A percentile compares a stretch with the other conserved stretches of the same genome.
Conservation (phyloP, 768 basidiomycete species). For the Strobilomyces dryophilus region DNA sequence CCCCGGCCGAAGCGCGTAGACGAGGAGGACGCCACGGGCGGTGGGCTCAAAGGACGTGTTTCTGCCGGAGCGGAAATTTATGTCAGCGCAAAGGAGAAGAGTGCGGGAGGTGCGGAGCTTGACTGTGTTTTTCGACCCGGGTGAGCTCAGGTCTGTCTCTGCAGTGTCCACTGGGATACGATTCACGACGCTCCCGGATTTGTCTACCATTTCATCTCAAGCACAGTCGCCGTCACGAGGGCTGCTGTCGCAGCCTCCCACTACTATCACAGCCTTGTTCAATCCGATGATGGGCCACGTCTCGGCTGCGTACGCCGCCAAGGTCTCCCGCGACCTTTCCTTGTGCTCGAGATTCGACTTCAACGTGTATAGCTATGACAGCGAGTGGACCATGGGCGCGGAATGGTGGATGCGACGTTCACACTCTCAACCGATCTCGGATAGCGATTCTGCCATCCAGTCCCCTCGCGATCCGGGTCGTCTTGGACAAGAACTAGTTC, state of each 20-base stretch:
- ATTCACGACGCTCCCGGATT: conserved; percentile 90
- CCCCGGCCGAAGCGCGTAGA: conserved; percentile 74
- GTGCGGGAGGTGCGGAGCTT: conserved; percentile 69
- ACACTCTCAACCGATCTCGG: conserved; percentile 25
- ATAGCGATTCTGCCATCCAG: conserved; percentile 7
- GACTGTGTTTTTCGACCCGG: neutral
- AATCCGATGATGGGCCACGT: conserved; percentile 97
- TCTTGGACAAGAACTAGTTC: conserved; percentile 6
- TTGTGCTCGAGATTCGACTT: conserved; percentile 91
- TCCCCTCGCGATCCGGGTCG: conserved; percentile 2
- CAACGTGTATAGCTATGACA: conserved; percentile 95
- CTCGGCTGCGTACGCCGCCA: conserved; percentile 87
- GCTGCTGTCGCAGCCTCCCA: conserved; percentile 70
- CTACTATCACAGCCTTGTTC: conserved; percentile 90
- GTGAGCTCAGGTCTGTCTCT: conserved; percentile 4
- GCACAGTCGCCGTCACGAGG: conserved; percentile 34
- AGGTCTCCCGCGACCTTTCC: conserved; percentile 79
- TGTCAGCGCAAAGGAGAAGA: conserved; percentile 88
- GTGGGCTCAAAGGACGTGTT: conserved; percentile 85
- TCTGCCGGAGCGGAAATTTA: conserved; percentile 93
- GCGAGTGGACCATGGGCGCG: conserved; percentile 92
- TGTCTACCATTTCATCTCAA: conserved; percentile 63
- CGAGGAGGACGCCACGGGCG: conserved; percentile 90
- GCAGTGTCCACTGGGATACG: conserved; percentile 89
- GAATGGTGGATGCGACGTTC: conserved; percentile 91